These are phyloP conservation scores for Calonectria pseudoreteaudii DNA, from an alignment of 2,329 filamentous ascomycete genomes.

Conservation along the genomic window DNA sequence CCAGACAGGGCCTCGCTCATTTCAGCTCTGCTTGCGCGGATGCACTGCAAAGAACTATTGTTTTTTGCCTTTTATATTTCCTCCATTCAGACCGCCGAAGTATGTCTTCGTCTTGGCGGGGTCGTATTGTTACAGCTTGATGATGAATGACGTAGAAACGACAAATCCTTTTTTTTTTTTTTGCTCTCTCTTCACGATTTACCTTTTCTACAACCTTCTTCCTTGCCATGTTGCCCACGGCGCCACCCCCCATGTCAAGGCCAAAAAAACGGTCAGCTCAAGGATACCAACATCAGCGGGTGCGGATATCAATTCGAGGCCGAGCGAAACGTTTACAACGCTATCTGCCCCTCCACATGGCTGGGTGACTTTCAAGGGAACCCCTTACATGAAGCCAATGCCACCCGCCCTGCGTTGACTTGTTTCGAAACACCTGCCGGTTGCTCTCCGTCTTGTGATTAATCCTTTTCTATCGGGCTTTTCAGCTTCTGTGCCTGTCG, in stretches of 20 bases:
- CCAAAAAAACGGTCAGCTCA: background rate
- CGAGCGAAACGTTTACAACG: background rate
- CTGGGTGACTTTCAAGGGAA: background rate
- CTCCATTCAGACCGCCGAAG: background rate
- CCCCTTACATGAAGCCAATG: conserved; percentile 6
- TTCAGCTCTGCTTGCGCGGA: background rate
- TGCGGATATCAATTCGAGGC: background rate
- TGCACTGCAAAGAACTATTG: background rate
- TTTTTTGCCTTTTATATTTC: conserved; percentile 3
- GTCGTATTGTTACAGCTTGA: conserved; percentile 7
- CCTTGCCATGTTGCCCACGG: background rate
- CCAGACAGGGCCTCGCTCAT: background rate
- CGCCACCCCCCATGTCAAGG: background rate
- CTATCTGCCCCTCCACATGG: background rate
- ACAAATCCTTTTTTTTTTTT: background rate
- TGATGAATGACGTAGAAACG: conserved; percentile 19
- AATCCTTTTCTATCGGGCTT: background rate
- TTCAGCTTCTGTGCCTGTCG: background rate
- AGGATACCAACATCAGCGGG: background rate
- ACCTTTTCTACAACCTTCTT: background rate
- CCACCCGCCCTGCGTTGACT: conserved; percentile 3
- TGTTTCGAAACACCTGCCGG: conserved; percentile 4
- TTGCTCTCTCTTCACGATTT: background rate
- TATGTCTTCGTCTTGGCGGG: conserved; percentile 2
- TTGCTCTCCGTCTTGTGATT: background rate